phyloP scores from a whole-genome alignment of 2,329 filamentous ascomycete species.

The Penicillium vulpinum region DNA sequence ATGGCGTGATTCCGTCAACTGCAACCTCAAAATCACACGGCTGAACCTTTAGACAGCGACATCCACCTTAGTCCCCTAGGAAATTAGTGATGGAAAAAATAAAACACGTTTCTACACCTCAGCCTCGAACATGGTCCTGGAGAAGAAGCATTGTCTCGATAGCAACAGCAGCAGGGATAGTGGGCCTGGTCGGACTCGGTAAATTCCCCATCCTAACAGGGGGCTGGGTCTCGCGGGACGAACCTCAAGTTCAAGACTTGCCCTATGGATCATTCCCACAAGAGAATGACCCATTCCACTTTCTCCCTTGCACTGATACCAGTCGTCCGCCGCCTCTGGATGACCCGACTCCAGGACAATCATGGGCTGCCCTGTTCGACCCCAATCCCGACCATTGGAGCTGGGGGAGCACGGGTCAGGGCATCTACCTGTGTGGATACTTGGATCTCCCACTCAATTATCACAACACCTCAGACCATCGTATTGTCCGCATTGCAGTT shows the following conservation, averaged over 20 bases:
- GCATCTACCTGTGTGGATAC: slow-evolving; percentile 21
- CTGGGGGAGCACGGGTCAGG: slow-evolving; percentile 12
- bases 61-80: background rate
- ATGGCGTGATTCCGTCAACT: background rate
- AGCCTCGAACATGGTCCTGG: background rate
- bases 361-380: slow-evolving; percentile 15
- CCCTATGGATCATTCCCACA: slow-evolving; percentile 11
- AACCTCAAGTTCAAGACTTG: background rate
- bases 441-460: slow-evolving; percentile 20
- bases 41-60: background rate
- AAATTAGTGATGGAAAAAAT: background rate
- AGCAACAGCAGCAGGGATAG: background rate
- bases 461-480: slow-evolving; percentile 14
- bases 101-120: too few species aligned
- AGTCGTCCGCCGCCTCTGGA: slow-evolving; percentile 13
- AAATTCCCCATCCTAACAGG: background rate
- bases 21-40: background rate
- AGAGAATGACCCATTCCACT: slow-evolving; percentile 14
- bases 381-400: slow-evolving; percentile 14
- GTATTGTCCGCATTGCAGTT: slow-evolving; percentile 17
- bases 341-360: slow-evolving; percentile 10
- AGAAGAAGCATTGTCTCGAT: background rate
- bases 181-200: background rate
- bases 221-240: background rate
- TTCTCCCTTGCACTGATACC: slow-evolving; percentile 16